Conservation (phyloP, 352 stramenopile species). For the Pythium aristosporum region DNA sequence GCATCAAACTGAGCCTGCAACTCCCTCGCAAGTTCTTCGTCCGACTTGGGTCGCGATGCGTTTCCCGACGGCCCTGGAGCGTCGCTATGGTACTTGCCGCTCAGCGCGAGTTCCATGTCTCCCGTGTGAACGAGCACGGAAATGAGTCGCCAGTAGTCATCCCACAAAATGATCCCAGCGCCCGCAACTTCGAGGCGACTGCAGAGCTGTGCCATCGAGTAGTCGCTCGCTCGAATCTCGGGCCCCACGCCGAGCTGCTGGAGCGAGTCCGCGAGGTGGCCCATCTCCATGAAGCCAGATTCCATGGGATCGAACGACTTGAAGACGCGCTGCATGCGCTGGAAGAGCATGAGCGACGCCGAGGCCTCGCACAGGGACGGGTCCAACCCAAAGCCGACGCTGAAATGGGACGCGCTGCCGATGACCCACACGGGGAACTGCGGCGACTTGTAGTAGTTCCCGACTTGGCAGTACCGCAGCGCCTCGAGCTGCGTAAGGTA, state of each 20-base stretch:
- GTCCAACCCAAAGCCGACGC: slow-evolving; percentile 82
- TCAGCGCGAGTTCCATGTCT: slow-evolving; percentile 66
- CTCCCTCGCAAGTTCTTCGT: slow-evolving; percentile 70
- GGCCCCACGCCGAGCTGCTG: slow-evolving; percentile 58
- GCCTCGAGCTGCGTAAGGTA: slow-evolving; percentile 91
- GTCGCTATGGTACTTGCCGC: slow-evolving; percentile 37
- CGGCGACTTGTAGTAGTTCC: slow-evolving; percentile 89
- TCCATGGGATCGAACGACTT: slow-evolving; percentile 87
- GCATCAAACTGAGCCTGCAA: slow-evolving; percentile 76
- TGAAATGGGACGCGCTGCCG: slow-evolving; percentile 90
- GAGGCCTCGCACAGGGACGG: slow-evolving; percentile 56
- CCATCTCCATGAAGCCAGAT: slow-evolving; percentile 83
- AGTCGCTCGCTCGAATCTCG: slow-evolving; percentile 55
- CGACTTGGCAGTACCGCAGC: slow-evolving; percentile 89
- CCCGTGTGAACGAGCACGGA: slow-evolving; percentile 75
- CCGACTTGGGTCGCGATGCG: slow-evolving; percentile 40
- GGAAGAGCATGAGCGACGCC: slow-evolving; percentile 71
- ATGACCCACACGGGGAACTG: slow-evolving; percentile 89
- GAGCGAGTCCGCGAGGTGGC: slow-evolving; percentile 58
- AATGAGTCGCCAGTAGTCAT: slow-evolving; percentile 90
- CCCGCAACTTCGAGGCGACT: slow-evolving; percentile 62
- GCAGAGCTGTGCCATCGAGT: slow-evolving; percentile 62
- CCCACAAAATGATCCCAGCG: slow-evolving; percentile 90
- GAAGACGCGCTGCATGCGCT: slow-evolving; percentile 88
- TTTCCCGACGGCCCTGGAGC: not conserved